Percentiles rank a stretch among this genome's conserved stretches.
Conservation (phyloP, 441 rosid genomes). For the Gossypium lobatum region DNA sequence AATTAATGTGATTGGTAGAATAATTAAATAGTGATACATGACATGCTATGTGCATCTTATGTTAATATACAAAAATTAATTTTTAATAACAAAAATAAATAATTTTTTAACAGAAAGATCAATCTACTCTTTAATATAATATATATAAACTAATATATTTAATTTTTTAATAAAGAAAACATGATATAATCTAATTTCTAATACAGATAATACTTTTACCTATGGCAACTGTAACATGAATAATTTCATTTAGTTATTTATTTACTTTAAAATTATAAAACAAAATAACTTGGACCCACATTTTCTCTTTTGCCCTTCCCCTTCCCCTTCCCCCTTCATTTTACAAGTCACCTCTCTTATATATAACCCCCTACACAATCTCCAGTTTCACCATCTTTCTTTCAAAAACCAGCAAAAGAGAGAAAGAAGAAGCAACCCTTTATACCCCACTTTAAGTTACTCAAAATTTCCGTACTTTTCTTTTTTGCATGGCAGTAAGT, state of each 20-base stretch:
- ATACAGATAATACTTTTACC: no score
- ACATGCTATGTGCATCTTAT: no score
- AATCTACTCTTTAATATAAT: no score
- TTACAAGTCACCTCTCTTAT: neutral
- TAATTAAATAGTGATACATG: no score
- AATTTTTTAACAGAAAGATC: no score
- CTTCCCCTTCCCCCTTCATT: neutral
- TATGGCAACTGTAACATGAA: neutral
- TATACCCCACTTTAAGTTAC: neutral
- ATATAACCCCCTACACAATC: neutral
- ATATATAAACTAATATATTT: no score
- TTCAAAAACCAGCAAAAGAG: neutral
- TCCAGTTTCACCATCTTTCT: neutral
- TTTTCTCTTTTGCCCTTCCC: neutral
- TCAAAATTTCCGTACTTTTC: neutral
- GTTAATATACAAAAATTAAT: rapidly evolving
- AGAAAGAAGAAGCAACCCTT: neutral
- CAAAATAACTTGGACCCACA: conserved; percentile 12
- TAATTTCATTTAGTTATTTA: neutral
- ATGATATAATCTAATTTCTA: no score
- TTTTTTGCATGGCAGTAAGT: conserved; percentile 59
- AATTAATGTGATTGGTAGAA: no score
- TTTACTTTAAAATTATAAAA: neutral
- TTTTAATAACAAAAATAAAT: no score
- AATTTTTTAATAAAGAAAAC: no score